Conservation (phyloP, 106 monocot species). For the Dactylorhiza incarnata region DNA sequence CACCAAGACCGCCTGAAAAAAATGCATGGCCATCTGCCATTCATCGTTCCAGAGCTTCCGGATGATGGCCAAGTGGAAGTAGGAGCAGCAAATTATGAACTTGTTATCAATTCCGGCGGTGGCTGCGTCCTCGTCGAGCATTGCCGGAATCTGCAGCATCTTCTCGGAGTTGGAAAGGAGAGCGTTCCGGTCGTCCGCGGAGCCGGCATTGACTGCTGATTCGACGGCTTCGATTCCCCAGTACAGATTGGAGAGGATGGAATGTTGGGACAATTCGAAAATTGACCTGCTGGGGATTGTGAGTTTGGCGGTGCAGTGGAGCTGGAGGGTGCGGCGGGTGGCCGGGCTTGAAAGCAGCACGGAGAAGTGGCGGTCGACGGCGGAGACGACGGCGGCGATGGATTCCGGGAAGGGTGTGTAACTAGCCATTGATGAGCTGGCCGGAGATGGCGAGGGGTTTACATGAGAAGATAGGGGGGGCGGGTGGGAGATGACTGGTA, state of each 20-base stretch:
- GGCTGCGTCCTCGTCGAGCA: slow-evolving; percentile 64
- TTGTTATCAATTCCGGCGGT: slow-evolving; percentile 61
- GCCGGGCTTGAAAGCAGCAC: slow-evolving; percentile 39
- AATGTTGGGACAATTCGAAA: slow-evolving; percentile 51
- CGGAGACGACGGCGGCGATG: slow-evolving; percentile 30
- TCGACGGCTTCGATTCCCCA: slow-evolving; percentile 57
- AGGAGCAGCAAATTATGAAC: slow-evolving; percentile 68
- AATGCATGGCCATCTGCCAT: slow-evolving; percentile 86
- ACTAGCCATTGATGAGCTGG: slow-evolving; percentile 3
- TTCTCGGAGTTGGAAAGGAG: slow-evolving; percentile 42
- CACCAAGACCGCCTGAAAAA: slow-evolving; percentile 66
- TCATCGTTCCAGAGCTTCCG: slow-evolving; percentile 56
- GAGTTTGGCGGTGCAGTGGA: slow-evolving; percentile 25
- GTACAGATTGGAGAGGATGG: slow-evolving; percentile 69
- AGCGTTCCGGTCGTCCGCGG: slow-evolving; percentile 7
- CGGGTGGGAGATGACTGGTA: neutral
- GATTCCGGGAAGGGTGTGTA: slow-evolving; percentile 8
- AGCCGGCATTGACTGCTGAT: slow-evolving; percentile 12
- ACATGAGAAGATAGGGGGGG: neutral
- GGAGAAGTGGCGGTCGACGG: slow-evolving; percentile 39
- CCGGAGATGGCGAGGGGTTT: neutral
- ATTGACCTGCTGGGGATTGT: slow-evolving; percentile 13
- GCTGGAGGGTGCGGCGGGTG: slow-evolving; percentile 32
- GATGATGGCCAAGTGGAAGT: slow-evolving; percentile 72
- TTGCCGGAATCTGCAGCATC: slow-evolving; percentile 82